These are phyloP conservation scores for Nemophila menziesii DNA, from an alignment of 257 asterid genomes.

Conservation along the genomic window DNA sequence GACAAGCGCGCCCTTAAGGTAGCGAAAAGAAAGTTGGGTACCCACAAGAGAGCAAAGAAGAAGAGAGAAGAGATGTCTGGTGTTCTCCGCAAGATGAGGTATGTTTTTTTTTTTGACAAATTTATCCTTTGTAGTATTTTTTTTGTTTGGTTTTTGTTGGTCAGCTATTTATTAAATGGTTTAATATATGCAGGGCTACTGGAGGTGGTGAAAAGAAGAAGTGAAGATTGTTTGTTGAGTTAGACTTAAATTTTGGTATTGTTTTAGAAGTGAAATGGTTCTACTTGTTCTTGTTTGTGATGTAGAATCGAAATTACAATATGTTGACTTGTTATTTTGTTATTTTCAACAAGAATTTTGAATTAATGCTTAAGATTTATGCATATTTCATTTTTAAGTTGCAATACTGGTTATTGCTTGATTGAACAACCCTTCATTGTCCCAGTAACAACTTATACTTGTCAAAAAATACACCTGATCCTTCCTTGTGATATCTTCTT, in stretches of 20 bases:
- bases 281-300: too few species aligned
- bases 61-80: constrained; percentile 81
- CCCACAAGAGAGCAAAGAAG: constrained; percentile 76
- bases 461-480: too few species aligned
- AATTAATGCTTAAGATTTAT: not conserved
- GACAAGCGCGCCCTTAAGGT: constrained; percentile 75
- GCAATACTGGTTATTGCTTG: too few species aligned
- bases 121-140: not conserved
- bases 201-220: constrained; percentile 95
- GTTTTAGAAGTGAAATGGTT: not conserved
- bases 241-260: constrained; percentile 11
- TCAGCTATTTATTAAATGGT: not conserved
- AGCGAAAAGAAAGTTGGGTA: constrained; percentile 69
- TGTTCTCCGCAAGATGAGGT: constrained; percentile 77
- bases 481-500: too few species aligned
- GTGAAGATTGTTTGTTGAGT: constrained; percentile 25
- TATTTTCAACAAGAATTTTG: not conserved
- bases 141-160: not conserved
- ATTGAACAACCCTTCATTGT: too few species aligned
- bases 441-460: too few species aligned
- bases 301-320: not conserved
- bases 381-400: not conserved
- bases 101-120: not conserved
- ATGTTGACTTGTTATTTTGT: not conserved
- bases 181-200: constrained; percentile 54